phyloP scores from a whole-genome alignment of 2,329 filamentous ascomycete genomes.

The Talaromyces amestolkiae region DNA sequence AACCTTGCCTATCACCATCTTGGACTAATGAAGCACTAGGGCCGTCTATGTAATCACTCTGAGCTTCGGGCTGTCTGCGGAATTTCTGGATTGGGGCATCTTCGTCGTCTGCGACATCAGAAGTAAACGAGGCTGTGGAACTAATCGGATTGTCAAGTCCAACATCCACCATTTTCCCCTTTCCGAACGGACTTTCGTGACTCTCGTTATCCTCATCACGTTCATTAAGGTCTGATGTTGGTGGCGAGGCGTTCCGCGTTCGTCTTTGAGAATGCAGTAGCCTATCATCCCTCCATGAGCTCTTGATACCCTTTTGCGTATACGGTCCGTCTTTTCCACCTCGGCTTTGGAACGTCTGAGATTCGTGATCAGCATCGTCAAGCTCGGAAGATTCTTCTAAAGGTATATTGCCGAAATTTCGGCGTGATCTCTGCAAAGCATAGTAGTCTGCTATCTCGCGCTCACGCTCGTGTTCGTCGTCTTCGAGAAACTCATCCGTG shows the following conservation, averaged over 20 bases:
- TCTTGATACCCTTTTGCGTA: constrained; percentile 53
- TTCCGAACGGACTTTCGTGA: constrained; percentile 45
- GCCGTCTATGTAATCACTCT: constrained; percentile 38
- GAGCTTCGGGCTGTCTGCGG: constrained; percentile 44
- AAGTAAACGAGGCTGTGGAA: constrained; percentile 43
- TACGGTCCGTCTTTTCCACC: constrained; percentile 40
- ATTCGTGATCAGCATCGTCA: constrained; percentile 66
- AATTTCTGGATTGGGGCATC: constrained; percentile 57
- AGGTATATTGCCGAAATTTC: constrained; percentile 80
- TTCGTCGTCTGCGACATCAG: constrained; percentile 44
- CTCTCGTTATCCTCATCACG: constrained; percentile 39
- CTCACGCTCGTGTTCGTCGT: constrained; percentile 87
- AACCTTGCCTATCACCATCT: constrained; percentile 53
- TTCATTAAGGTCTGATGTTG: constrained; percentile 28
- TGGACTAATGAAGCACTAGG: constrained; percentile 47
- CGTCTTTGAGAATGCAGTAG: constrained; percentile 40
- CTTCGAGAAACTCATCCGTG: constrained; percentile 85
- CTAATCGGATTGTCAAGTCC: constrained; percentile 68
- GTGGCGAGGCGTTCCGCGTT: constrained; percentile 26
- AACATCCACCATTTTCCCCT: constrained; percentile 75
- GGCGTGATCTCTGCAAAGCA: constrained; percentile 82
- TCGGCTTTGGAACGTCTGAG: constrained; percentile 55
- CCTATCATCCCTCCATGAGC: constrained; percentile 56
- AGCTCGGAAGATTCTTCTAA: constrained; percentile 82
- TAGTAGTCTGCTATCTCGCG: constrained; percentile 92